Evolutionary conservation across 805 yeast genomes (phyloP).

Genomic region (Saccharomyces kudriavzevii): DNA sequence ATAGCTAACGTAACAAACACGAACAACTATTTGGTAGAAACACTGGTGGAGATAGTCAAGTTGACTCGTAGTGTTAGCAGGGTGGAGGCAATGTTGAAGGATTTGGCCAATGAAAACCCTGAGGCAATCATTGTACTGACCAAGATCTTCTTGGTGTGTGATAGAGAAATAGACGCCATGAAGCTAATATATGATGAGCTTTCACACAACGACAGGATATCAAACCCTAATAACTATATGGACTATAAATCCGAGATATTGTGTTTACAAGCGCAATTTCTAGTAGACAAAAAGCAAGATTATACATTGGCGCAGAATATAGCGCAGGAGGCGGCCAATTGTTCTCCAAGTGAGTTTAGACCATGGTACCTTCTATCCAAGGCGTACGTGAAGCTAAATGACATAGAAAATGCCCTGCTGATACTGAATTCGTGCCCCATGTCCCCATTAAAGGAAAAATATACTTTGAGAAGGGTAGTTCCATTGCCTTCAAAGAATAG

Average conservation of each 20-base stretch:
- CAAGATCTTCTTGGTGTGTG: constrained; percentile 28
- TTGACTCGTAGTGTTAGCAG: constrained; percentile 23
- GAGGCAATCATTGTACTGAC: constrained; percentile 26
- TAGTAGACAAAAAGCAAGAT: constrained; percentile 23
- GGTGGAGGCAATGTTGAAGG: constrained; percentile 22
- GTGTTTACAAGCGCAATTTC: constrained; percentile 25
- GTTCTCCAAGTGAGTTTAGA: constrained; percentile 66
- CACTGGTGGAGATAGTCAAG: constrained; percentile 25
- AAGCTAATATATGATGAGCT: constrained; percentile 25
- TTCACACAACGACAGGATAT: neutral
- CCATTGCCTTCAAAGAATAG: constrained; percentile 31
- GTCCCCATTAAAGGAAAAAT: constrained; percentile 61
- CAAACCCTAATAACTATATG: constrained; percentile 11
- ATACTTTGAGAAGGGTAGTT: constrained; percentile 50
- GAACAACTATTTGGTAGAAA: constrained; percentile 29
- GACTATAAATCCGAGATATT: constrained; percentile 27
- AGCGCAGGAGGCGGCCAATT: constrained; percentile 40
- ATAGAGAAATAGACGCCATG: constrained; percentile 33
- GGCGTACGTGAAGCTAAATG: constrained; percentile 53
- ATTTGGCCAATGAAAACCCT: constrained; percentile 15
- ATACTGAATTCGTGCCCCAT: constrained; percentile 76
- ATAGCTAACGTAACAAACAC: constrained; percentile 26
- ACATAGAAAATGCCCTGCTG: constrained; percentile 63
- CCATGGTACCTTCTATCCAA: constrained; percentile 66
- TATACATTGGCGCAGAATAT: constrained; percentile 19